Evolutionary conservation across 2,329 filamentous ascomycete species (phyloP).

Genomic region (Curvularia spicifera): DNA sequence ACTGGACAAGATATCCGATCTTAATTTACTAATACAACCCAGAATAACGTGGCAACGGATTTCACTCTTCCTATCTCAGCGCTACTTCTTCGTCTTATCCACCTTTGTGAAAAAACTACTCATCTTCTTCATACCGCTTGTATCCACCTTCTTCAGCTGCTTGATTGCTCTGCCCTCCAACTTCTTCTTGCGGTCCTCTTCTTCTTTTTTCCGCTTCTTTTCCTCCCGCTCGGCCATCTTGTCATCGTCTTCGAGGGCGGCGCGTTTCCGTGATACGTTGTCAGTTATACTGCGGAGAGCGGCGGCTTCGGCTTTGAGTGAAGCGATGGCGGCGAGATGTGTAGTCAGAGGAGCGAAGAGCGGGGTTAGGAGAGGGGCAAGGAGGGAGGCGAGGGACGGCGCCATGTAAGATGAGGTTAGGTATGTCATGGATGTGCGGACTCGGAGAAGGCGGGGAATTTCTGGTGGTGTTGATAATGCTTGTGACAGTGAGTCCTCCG

Average conservation of each 20-base stretch:
- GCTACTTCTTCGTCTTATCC: slow-evolving; percentile 33
- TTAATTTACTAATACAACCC: background rate
- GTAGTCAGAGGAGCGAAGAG: slow-evolving; percentile 75
- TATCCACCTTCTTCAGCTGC: slow-evolving; percentile 88
- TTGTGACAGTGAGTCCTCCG: slow-evolving; percentile 27
- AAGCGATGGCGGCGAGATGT: slow-evolving; percentile 70
- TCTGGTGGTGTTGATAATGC: slow-evolving; percentile 47
- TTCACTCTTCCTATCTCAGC: background rate
- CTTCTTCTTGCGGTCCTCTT: slow-evolving; percentile 87
- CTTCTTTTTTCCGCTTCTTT: slow-evolving; percentile 85
- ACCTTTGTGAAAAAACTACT: slow-evolving; percentile 88
- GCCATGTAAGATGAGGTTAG: slow-evolving; percentile 67
- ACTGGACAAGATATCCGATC: background rate
- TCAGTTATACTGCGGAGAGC: slow-evolving; percentile 72
- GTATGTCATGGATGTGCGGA: slow-evolving; percentile 69
- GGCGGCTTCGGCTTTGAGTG: slow-evolving; percentile 73
- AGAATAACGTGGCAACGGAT: no score
- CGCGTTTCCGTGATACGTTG: slow-evolving; percentile 71
- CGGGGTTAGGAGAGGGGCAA: slow-evolving; percentile 52
- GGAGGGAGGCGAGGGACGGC: slow-evolving; percentile 50
- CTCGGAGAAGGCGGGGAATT: slow-evolving; percentile 66
- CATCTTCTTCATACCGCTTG: slow-evolving; percentile 94
- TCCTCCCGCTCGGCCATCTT: slow-evolving; percentile 59
- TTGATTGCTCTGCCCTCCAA: slow-evolving; percentile 77
- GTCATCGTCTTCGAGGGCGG: slow-evolving; percentile 66